Percentiles rank a stretch among this genome's conserved stretches.
Conservation (phyloP, 2,329 filamentous ascomycete species). For the Diaporthe ampelina region DNA sequence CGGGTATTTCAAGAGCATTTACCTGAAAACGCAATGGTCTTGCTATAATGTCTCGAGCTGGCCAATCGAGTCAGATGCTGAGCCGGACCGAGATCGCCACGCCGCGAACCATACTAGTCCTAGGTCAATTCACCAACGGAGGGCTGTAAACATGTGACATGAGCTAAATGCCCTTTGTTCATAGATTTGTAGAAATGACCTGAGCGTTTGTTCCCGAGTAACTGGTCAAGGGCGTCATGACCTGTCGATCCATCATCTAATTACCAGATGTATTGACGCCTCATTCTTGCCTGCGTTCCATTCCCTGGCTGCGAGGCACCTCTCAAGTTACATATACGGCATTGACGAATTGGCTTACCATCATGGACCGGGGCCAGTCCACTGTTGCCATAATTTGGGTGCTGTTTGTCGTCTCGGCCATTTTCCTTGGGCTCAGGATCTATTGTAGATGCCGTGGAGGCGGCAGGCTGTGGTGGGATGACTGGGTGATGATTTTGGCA, state of each 20-base stretch:
- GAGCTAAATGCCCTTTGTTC: not conserved
- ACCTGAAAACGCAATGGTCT: not conserved
- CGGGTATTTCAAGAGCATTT: not conserved
- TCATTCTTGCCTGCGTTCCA: too few species aligned
- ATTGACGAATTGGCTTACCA: not conserved
- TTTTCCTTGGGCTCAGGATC: constrained; percentile 4
- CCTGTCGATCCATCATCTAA: not conserved
- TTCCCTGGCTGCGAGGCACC: not conserved
- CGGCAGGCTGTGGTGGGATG: constrained; percentile 9
- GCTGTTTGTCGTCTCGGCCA: not conserved
- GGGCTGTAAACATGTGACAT: not conserved
- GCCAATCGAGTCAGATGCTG: not conserved
- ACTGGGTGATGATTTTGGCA: constrained; percentile 6
- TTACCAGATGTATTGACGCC: not conserved
- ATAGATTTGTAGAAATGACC: not conserved
- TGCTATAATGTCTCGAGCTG: not conserved
- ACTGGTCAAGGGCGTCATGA: not conserved
- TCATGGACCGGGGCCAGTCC: not conserved
- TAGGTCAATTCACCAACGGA: not conserved
- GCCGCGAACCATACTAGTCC: not conserved
- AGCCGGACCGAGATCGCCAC: not conserved
- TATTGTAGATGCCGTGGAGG: not conserved
- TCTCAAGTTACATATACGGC: not conserved
- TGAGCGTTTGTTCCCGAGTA: not conserved
- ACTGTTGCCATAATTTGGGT: not conserved